Conservation (phyloP, 495 filamentous ascomycete species). For the Podospora bellae-mahoneyi region DNA sequence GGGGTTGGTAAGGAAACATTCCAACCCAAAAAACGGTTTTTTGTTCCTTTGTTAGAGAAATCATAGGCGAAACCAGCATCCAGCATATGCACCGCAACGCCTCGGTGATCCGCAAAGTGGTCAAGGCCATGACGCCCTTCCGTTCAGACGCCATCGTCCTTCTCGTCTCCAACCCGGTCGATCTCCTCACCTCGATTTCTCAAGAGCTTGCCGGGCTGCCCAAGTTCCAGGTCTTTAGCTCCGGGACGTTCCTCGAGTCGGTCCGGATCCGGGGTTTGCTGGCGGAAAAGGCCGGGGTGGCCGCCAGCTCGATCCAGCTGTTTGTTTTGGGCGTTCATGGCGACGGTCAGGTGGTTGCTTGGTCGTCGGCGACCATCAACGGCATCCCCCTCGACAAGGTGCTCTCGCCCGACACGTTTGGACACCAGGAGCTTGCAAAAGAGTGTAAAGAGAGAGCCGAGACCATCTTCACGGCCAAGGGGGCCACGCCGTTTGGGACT, state of each 20-base stretch:
- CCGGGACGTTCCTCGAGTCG: too few species aligned
- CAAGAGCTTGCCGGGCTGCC: too few species aligned
- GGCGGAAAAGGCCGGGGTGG: constrained; percentile 35
- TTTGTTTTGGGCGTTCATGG: constrained; percentile 47
- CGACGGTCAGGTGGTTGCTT: constrained; percentile 41
- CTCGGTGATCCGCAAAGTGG: constrained; percentile 36
- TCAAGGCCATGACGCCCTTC: constrained; percentile 38
- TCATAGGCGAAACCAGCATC: constrained; percentile 39
- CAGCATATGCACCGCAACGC: constrained; percentile 43
- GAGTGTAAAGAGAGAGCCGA: constrained; percentile 34
- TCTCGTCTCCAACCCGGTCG: too few species aligned
- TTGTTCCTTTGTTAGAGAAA: constrained; percentile 17
- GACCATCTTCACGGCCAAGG: constrained; percentile 38
- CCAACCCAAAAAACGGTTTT: too few species aligned
- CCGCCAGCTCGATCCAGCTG: constrained; percentile 37
- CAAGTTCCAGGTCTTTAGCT: too few species aligned
- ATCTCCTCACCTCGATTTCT: too few species aligned
- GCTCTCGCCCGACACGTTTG: constrained; percentile 19
- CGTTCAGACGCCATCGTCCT: too few species aligned
- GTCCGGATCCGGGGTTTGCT: constrained; percentile 33
- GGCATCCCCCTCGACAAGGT: constrained; percentile 32
- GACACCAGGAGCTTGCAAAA: constrained; percentile 25
- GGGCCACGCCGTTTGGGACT: constrained; percentile 42
- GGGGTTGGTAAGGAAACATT: background rate
- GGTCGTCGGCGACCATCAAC: constrained; percentile 37